Evolutionary conservation across 2,329 filamentous ascomycete genomes (phyloP).

Genomic region (Diaporthe vaccinii): DNA sequence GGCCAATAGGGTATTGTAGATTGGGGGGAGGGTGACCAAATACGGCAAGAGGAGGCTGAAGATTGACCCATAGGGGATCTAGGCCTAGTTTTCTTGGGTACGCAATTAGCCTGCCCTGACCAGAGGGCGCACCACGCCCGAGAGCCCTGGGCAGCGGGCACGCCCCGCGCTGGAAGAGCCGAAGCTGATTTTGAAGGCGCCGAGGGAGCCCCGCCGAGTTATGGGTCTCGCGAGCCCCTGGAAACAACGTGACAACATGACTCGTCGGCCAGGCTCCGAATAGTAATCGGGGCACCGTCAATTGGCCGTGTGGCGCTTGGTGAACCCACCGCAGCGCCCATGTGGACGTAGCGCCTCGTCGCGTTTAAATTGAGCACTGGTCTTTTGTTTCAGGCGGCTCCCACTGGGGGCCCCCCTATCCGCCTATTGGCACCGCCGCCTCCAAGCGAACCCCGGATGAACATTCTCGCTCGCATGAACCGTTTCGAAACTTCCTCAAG

Average conservation of each 20-base stretch:
- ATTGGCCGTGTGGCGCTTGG: slow-evolving; percentile 24
- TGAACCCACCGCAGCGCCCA: background rate
- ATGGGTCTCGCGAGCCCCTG: slow-evolving; percentile 35
- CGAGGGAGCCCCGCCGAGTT: slow-evolving; percentile 14
- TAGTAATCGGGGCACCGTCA: slow-evolving; percentile 11
- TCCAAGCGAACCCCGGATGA: slow-evolving; percentile 11
- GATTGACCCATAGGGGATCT: slow-evolving; percentile 15
- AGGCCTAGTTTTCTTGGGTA: slow-evolving; percentile 1
- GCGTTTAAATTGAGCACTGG: slow-evolving; percentile 33
- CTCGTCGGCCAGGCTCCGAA: slow-evolving; percentile 33
- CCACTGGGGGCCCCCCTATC: background rate
- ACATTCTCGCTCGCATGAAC: slow-evolving; percentile 33
- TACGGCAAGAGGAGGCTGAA: slow-evolving; percentile 31
- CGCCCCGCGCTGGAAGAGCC: slow-evolving; percentile 4
- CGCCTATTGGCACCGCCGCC: background rate
- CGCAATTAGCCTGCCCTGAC: background rate
- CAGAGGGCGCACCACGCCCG: background rate
- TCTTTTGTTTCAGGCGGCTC: slow-evolving; percentile 33
- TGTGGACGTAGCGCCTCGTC: slow-evolving; percentile 24
- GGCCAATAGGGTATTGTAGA: slow-evolving; percentile 40
- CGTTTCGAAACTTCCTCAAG: slow-evolving; percentile 34
- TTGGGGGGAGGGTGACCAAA: background rate
- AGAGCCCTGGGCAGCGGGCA: slow-evolving; percentile 15
- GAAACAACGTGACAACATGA: slow-evolving; percentile 32
- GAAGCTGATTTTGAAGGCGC: slow-evolving; percentile 16